Conservation (phyloP, 495 filamentous ascomycete species). For the Talaromyces thailandensis region DNA sequence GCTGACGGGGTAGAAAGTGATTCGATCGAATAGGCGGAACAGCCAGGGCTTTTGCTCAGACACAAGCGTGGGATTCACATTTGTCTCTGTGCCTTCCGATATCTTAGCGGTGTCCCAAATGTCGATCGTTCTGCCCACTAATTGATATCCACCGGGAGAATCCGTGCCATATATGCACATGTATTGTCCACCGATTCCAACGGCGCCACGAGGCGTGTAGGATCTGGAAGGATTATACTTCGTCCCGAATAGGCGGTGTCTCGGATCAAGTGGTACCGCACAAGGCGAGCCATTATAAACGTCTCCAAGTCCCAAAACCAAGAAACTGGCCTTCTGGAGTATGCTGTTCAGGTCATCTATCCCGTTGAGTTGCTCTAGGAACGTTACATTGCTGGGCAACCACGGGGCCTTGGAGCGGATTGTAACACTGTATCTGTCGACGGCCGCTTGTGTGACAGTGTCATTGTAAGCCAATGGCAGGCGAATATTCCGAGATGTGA, state of each 20-base stretch:
- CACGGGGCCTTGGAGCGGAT: conserved; percentile 8
- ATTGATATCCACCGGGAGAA: conserved; percentile 10
- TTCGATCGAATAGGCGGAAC: conserved; percentile 4
- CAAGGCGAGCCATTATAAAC: conserved; percentile 3
- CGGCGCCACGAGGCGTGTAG: conserved; percentile 9
- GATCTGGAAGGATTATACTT: conserved; percentile 11
- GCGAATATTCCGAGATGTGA: conserved; percentile 1
- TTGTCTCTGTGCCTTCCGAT: too few relatives aligned
- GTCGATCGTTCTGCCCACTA: conserved; percentile 7
- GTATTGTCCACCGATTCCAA: conserved; percentile 7
- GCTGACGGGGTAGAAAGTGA: conserved; percentile 5
- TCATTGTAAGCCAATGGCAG: conserved; percentile 7
- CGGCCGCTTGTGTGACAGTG: conserved; percentile 2
- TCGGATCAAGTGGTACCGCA: conserved; percentile 8
- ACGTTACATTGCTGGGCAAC: conserved; percentile 8
- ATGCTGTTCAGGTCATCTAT: not conserved
- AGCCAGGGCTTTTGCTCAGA: conserved; percentile 1
- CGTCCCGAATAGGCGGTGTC: conserved; percentile 6
- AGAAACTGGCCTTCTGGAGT: not conserved
- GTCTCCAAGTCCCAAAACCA: conserved; percentile 9
- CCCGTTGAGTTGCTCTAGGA: conserved; percentile 6
- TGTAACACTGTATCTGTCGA: conserved; percentile 4
- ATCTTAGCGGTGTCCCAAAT: not conserved
- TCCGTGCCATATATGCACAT: conserved; percentile 9
- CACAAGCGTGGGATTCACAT: too few relatives aligned